phyloP scores from a whole-genome alignment of 2,329 filamentous ascomycete genomes.

The Aspergillus sp. region DNA sequence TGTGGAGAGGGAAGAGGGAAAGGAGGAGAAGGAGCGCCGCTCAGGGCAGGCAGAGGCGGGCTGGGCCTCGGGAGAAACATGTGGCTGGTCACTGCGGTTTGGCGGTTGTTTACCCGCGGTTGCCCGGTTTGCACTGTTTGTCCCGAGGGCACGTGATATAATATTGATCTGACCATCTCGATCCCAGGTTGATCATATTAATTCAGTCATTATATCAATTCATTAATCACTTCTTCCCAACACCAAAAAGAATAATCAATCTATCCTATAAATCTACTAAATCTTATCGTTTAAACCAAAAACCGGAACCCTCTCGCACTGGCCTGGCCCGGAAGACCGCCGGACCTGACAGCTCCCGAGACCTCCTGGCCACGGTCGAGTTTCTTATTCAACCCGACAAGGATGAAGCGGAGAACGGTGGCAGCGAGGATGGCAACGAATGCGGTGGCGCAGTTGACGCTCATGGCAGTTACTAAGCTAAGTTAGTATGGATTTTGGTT shows the following conservation, averaged over 20 bases:
- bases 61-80: neutral
- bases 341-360: slow-evolving; percentile 47
- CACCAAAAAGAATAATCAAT: too few species aligned
- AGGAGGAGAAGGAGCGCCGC: neutral
- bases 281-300: slow-evolving; percentile 47
- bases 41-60: neutral
- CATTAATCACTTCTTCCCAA: too few species aligned
- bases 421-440: slow-evolving; percentile 65
- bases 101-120: neutral
- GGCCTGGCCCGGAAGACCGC: slow-evolving; percentile 53
- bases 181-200: too few species aligned
- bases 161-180: too few species aligned
- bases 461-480: slow-evolving; percentile 58
- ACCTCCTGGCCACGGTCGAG: slow-evolving; percentile 63
- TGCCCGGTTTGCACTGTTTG: too few species aligned
- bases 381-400: slow-evolving; percentile 67
- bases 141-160: too few species aligned
- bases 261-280: too few species aligned
- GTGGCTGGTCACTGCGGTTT: neutral
- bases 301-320: slow-evolving; percentile 66
- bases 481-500: slow-evolving; percentile 3
- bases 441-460: slow-evolving; percentile 66
- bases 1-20: neutral
- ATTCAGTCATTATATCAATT: too few species aligned
- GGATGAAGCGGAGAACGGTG: slow-evolving; percentile 60